Evolutionary conservation across 345 rosid genomes (phyloP), one percentile per base, ranked within the genome.

Genomic region (Fremontodendron californicum): DNA sequence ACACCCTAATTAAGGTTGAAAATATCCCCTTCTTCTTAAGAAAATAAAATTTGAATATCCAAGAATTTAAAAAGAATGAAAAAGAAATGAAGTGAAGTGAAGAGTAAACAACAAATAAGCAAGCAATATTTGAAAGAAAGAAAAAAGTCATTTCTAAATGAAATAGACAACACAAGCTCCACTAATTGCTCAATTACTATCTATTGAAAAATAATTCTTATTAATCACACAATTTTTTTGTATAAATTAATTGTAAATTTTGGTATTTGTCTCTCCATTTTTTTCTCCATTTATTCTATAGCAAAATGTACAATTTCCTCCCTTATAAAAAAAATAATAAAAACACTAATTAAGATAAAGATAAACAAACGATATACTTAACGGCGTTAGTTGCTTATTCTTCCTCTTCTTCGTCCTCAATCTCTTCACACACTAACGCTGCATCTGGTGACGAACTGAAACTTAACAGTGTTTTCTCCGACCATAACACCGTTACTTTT

Each of bases 401-500:
- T n/a, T n/a, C 74, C 3, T 78, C 67, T 18, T 21, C 42, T 9
- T 58, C 66, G 37, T 52, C n/a, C n/a, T n/a, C n/a, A n/a, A n/a
- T n/a, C n/a, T 25, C 55, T 42, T 89, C 81, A 92, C 62, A 93
- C 85, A 81, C 79, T 89, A 16, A 95, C 98, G 48, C 89, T 78
- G 85, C 99, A 95, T 5, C 84, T 23, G 52, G 31, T 73, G 23
- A 78, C 45, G 27, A 88, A 0, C 86, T 88, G 86, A 70, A 89
- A 93, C 91, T 95, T 95, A 19, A 93, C 71, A 84, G 84, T 93
- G 88, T 92, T 87, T 9, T 82, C 81, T 5, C 93, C 89, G 74
- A 92, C 85, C 0, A 74, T 5, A 40, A 88, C 51, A 12, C 97
- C 99, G 12, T 80, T 65, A 10, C 77, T 81, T 66, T 54, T 74